Percentiles rank a stretch among this genome's conserved stretches.
phyloP scores from a whole-genome alignment of 441 rosid genomes.

The Metrosideros polymorpha region DNA sequence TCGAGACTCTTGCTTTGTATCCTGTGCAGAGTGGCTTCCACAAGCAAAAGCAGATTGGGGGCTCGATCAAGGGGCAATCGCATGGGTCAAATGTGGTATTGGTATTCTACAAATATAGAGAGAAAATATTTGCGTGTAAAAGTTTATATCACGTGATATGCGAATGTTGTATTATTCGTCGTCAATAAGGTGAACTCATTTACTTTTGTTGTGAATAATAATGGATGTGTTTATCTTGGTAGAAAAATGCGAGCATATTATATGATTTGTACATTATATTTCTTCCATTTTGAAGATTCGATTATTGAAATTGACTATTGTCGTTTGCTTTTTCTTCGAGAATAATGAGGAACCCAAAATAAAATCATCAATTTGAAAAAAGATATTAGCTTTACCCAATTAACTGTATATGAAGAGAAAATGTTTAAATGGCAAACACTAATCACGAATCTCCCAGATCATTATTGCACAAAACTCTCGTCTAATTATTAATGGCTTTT shows the following conservation, averaged over 20 bases:
- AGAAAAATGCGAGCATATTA: background rate
- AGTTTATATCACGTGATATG: background rate
- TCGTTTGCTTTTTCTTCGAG: too few species aligned
- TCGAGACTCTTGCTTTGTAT: background rate
- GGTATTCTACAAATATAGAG: background rate
- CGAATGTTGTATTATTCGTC: background rate
- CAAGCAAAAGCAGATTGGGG: background rate
- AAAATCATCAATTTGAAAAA: too few species aligned
- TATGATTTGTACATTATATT: rapidly evolving
- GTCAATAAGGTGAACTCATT: background rate
- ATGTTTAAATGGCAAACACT: too few species aligned
- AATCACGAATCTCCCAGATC: too few species aligned
- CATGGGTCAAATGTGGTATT: background rate
- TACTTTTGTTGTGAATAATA: background rate
- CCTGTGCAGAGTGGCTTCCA: background rate
- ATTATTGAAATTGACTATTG: too few species aligned
- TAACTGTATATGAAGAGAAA: too few species aligned
- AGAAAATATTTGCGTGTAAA: background rate
- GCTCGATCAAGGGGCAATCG: background rate
- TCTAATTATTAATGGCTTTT: too few species aligned
- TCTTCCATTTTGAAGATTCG: background rate
- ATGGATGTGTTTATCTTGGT: background rate
- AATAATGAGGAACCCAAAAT: too few species aligned
- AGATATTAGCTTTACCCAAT: too few species aligned
- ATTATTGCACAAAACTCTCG: too few species aligned